Percentiles rank a stretch among this genome's conserved stretches.
phyloP scores from a whole-genome alignment of 129 eudicot species.

The Lactuca sativa region DNA sequence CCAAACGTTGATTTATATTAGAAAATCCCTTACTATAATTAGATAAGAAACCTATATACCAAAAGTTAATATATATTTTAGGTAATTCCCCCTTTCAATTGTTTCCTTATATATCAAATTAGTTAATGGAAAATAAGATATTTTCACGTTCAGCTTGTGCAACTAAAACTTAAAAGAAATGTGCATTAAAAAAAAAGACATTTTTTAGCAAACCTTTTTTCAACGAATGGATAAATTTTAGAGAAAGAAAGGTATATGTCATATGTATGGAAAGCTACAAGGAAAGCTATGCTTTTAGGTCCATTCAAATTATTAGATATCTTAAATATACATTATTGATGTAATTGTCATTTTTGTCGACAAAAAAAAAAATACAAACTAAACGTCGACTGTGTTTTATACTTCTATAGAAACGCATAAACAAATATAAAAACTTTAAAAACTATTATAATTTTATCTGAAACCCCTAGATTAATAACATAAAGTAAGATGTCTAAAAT shows the following conservation, averaged over 20 bases:
- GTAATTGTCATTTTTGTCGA: slow-evolving; percentile 5
- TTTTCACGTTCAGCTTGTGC: background rate
- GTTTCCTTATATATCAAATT: too few relatives aligned
- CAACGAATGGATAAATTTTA: background rate
- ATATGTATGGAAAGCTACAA: slow-evolving; percentile 6
- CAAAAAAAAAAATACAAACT: background rate
- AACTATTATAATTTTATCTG: too few relatives aligned
- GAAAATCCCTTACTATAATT: too few relatives aligned
- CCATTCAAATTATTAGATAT: background rate
- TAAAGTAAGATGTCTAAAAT: too few relatives aligned
- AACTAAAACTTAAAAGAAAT: background rate
- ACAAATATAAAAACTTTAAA: too few relatives aligned
- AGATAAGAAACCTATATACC: too few relatives aligned
- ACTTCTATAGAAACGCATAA: background rate
- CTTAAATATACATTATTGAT: slow-evolving; percentile 1
- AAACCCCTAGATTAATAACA: background rate
- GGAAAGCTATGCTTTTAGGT: slow-evolving; percentile 4
- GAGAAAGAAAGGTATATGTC: slow-evolving; percentile 3
- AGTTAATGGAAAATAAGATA: too few relatives aligned
- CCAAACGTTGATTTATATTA: too few relatives aligned
- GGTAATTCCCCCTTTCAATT: too few relatives aligned
- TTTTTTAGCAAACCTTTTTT: background rate
- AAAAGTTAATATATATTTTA: too few relatives aligned
- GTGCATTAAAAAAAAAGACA: background rate
- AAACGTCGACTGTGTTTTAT: background rate